phyloP scores from a whole-genome alignment of 306 rosid genomes.

The Abrus pulchellus region DNA sequence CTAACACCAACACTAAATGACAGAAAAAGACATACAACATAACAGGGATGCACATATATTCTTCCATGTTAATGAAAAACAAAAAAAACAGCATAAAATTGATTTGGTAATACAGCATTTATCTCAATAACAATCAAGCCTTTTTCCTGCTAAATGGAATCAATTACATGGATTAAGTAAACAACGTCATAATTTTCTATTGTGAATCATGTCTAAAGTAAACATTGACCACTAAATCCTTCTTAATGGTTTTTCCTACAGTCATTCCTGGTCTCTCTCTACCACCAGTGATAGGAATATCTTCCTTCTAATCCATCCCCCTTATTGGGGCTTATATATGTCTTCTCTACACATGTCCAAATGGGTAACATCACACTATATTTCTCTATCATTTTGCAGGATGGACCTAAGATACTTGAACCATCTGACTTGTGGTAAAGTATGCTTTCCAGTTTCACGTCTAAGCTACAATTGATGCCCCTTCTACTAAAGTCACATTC shows the following conservation, averaged over 20 bases:
- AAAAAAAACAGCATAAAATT: constrained; percentile 15
- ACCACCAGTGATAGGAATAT: background rate
- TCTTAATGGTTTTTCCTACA: background rate
- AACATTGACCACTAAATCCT: too few species aligned
- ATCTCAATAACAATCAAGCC: background rate
- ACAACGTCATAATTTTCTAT: too few species aligned
- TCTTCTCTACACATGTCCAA: background rate
- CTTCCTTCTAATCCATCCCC: background rate
- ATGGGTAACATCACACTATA: background rate
- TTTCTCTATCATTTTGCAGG: background rate
- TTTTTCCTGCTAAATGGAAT: too few species aligned
- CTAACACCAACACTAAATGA: background rate
- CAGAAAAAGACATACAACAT: background rate
- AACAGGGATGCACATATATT: constrained; percentile 22
- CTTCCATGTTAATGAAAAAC: background rate
- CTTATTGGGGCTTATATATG: background rate
- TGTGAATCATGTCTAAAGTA: background rate
- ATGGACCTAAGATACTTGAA: background rate
- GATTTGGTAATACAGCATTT: background rate
- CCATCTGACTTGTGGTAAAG: background rate
- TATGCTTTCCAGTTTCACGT: background rate
- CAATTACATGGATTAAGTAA: too few species aligned
- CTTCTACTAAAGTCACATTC: background rate
- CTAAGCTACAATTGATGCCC: background rate
- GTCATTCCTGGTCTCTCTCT: background rate